Conservation (phyloP, 176 grass and related monocot species). For the maize (Zea mays) region DNA sequence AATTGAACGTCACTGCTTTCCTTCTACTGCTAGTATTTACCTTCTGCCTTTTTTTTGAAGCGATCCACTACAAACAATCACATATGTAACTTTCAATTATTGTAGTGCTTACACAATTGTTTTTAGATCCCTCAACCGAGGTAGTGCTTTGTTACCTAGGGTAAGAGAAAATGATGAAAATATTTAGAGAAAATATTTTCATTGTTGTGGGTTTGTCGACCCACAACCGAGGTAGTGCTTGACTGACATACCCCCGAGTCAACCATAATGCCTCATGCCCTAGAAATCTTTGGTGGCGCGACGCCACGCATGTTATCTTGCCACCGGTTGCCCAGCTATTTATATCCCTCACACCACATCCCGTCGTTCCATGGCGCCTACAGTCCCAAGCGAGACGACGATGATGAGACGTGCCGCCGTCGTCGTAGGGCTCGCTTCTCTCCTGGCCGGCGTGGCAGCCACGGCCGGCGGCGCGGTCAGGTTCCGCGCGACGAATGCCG, state of each 20-base stretch:
- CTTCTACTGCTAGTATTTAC: no score
- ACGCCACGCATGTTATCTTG: neutral
- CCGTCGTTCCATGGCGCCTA: neutral
- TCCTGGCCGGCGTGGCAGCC: slow-evolving; percentile 7
- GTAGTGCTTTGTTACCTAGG: no score
- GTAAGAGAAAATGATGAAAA: no score
- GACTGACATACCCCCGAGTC: neutral
- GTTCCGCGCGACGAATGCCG: slow-evolving; percentile 55
- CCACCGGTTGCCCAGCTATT: neutral
- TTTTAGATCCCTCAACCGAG: no score
- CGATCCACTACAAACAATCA: no score
- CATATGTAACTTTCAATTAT: no score
- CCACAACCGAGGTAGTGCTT: neutral
- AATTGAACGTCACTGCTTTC: no score
- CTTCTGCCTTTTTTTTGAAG: no score
- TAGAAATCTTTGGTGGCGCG: neutral
- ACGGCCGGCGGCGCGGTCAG: slow-evolving; percentile 30
- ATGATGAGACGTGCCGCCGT: neutral
- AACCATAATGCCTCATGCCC: neutral
- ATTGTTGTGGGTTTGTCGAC: no score
- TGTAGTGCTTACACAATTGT: no score
- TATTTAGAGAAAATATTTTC: no score
- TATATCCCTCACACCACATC: neutral
- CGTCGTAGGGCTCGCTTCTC: slow-evolving; percentile 7
- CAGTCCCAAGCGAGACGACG: neutral